phyloP scores from a whole-genome alignment of 176 grass and related monocot species.

The Triticum aestivum region IWGSC_CS_RefSeq_v2.1 NC_057797.1:35075694-35076193 shows the following conservation, averaged over 20 bases:
- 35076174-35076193: not conserved
- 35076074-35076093: not conserved
- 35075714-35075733: constrained; percentile 98
- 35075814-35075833: not conserved
- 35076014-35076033: not conserved
- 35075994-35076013: not conserved
- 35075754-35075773: constrained; percentile 43
- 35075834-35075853: not conserved
- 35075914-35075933: not conserved
- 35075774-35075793: constrained; percentile 75
- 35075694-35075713: constrained; percentile 86
- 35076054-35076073: not conserved
- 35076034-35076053: not conserved
- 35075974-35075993: not conserved
- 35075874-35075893: not conserved
- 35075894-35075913: not conserved
- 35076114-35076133: not conserved
- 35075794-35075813: not conserved
- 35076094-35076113: not conserved
- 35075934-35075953: not conserved
- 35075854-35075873: not conserved
- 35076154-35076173: not conserved
- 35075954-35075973: not conserved
- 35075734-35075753: constrained; percentile 78
- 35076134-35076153: not conserved